phyloP scores from a whole-genome alignment of 768 basidiomycete species.

The Calocybe indica region DNA sequence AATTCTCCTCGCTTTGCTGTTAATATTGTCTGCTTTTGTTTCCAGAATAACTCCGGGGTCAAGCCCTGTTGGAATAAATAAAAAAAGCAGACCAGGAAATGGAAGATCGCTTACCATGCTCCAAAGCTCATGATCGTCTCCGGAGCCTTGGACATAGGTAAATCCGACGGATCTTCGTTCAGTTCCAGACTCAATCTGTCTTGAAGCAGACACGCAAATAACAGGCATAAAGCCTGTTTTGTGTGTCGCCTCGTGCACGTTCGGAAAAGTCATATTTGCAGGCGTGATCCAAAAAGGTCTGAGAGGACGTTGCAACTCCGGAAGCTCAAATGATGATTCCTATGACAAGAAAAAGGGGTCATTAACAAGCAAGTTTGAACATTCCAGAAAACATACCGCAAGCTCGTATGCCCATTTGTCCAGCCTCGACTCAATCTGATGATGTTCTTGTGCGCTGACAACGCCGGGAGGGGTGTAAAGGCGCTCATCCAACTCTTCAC shows the following conservation, averaged over 20 bases:
- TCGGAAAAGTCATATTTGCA: constrained; percentile 44
- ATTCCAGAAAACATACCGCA: constrained; percentile 33
- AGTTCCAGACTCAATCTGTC: constrained; percentile 51
- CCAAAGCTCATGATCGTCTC: constrained; percentile 94
- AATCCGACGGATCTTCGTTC: constrained; percentile 67
- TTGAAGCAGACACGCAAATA: constrained; percentile 84
- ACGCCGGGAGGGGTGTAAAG: constrained; percentile 68
- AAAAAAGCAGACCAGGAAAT: background rate
- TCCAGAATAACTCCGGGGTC: constrained; percentile 71
- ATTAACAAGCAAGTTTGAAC: background rate
- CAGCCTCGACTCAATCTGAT: constrained; percentile 64
- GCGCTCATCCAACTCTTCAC: constrained; percentile 40
- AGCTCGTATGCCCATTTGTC: constrained; percentile 62
- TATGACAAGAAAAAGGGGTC: constrained; percentile 17
- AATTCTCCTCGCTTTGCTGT: constrained; percentile 41
- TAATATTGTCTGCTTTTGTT: constrained; percentile 43
- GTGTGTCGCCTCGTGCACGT: constrained; percentile 17
- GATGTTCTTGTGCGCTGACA: constrained; percentile 72
- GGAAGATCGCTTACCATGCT: constrained; percentile 43
- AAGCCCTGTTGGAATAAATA: constrained; percentile 51
- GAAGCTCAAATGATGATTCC: constrained; percentile 70
- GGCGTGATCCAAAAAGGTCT: constrained; percentile 89
- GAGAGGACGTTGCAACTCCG: constrained; percentile 56
- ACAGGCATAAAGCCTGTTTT: constrained; percentile 51
- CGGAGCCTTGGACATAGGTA: constrained; percentile 88